phyloP scores from a whole-genome alignment of 768 basidiomycete species.

The Suillus cothurnatus region DNA sequence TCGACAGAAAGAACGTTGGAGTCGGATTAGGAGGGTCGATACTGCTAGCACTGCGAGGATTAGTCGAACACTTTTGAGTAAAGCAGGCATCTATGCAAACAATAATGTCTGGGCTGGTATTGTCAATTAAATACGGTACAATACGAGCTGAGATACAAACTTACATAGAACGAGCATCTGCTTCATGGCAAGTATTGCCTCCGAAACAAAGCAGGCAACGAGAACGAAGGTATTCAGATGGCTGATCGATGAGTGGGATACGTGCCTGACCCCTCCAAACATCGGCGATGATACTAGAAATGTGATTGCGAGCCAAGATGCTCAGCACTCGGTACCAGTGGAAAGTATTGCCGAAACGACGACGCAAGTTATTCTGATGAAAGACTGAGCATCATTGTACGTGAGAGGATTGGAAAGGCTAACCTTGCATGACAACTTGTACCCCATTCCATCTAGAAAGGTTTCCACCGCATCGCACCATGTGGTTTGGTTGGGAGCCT shows the following conservation, averaged over 20 bases:
- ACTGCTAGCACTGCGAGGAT: slow-evolving; percentile 17
- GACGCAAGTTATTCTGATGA: slow-evolving; percentile 19
- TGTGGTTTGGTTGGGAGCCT: too few relatives aligned
- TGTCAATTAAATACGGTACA: not conserved
- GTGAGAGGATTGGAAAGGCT: too few relatives aligned
- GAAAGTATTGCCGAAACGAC: slow-evolving; percentile 24
- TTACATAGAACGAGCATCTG: not conserved
- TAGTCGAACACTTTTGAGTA: slow-evolving; percentile 29
- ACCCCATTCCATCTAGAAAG: too few relatives aligned
- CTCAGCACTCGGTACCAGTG: slow-evolving; percentile 24
- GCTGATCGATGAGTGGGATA: not conserved
- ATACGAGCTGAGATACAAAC: not conserved
- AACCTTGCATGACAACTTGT: too few relatives aligned
- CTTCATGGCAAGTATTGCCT: not conserved
- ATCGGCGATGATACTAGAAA: slow-evolving; percentile 21
- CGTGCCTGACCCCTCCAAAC: not conserved
- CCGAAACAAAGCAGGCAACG: slow-evolving; percentile 16
- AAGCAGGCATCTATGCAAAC: slow-evolving; percentile 39
- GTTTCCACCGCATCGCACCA: too few relatives aligned
- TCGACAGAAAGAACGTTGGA: slow-evolving; percentile 21
- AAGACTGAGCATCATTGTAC: too few relatives aligned
- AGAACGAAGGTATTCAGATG: slow-evolving; percentile 15
- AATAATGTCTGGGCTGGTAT: slow-evolving; percentile 10
- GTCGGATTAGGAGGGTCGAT: slow-evolving; percentile 19
- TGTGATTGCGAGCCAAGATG: slow-evolving; percentile 20